Conservation (phyloP, 164 flowering plant genomes). For the Euptelea pleiosperma region DNA sequence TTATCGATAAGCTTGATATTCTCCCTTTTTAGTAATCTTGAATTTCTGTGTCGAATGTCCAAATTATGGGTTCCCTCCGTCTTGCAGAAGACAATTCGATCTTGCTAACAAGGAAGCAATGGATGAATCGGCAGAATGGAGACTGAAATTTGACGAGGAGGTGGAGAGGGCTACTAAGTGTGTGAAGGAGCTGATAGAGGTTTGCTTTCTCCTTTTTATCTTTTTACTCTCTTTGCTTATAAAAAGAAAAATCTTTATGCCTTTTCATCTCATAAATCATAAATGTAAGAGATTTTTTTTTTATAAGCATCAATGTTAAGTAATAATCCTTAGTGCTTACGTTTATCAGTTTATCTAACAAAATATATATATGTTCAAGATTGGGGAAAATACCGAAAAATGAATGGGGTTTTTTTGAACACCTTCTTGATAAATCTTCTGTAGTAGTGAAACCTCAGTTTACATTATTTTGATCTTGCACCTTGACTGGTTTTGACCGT, state of each 20-base stretch:
- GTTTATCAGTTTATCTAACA: background rate
- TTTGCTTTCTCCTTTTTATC: constrained; percentile 21
- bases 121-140: constrained; percentile 99
- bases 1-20: too few relatives aligned
- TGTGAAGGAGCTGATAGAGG: constrained; percentile 46
- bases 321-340: background rate
- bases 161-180: constrained; percentile 49
- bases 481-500: too few relatives aligned
- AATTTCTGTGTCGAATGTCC: too few relatives aligned
- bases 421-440: too few relatives aligned
- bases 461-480: too few relatives aligned
- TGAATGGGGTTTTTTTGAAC: too few relatives aligned
- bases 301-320: background rate
- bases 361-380: too few relatives aligned
- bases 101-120: constrained; percentile 83
- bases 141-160: constrained; percentile 65
- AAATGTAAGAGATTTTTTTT: constrained; percentile 1
- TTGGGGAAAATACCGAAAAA: too few relatives aligned
- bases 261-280: background rate
- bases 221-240: constrained; percentile 2
- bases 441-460: too few relatives aligned
- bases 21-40: too few relatives aligned
- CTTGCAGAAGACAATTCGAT: constrained; percentile 76
- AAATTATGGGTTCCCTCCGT: background rate
- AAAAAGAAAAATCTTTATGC: background rate